phyloP scores from a whole-genome alignment of 805 yeast species.

The Yamadazyma laniorum region DNA sequence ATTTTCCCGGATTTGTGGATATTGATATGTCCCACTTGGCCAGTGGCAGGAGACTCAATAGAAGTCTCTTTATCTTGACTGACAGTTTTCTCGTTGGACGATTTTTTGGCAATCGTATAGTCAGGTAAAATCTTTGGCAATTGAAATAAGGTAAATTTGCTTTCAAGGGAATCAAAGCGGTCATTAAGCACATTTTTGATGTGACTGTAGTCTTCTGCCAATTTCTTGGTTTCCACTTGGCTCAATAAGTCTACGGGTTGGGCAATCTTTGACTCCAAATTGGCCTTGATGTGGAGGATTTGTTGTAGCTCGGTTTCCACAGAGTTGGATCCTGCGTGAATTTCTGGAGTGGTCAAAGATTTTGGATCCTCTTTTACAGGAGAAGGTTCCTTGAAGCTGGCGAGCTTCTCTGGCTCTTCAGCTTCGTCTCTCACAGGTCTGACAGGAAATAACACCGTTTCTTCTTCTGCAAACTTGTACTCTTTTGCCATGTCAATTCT shows the following conservation, averaged over 20 bases:
- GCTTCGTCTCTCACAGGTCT: constrained; percentile 59
- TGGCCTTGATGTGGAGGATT: constrained; percentile 25
- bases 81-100: not conserved
- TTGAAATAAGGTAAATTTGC: constrained; percentile 43
- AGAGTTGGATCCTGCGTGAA: constrained; percentile 30
- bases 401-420: constrained; percentile 21
- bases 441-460: constrained; percentile 63
- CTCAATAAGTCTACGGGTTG: constrained; percentile 29
- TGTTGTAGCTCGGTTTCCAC: constrained; percentile 26
- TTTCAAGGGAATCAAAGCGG: constrained; percentile 20
- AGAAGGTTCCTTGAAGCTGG: constrained; percentile 9
- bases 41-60: constrained; percentile 25
- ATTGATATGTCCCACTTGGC: constrained; percentile 70
- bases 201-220: constrained; percentile 29
- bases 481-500: constrained; percentile 65
- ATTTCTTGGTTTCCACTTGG: constrained; percentile 28
- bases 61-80: not conserved
- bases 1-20: constrained; percentile 83
- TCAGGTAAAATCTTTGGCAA: constrained; percentile 48
- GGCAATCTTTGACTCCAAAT: constrained; percentile 27
- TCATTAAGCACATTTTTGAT: constrained; percentile 27
- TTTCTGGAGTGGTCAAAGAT: constrained; percentile 14
- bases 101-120: constrained; percentile 20
- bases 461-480: constrained; percentile 50
- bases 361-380: constrained; percentile 10